These are phyloP conservation scores for Fraxinus paxiana DNA, from an alignment of 305 asterid genomes.

Conservation along the genomic window DNA sequence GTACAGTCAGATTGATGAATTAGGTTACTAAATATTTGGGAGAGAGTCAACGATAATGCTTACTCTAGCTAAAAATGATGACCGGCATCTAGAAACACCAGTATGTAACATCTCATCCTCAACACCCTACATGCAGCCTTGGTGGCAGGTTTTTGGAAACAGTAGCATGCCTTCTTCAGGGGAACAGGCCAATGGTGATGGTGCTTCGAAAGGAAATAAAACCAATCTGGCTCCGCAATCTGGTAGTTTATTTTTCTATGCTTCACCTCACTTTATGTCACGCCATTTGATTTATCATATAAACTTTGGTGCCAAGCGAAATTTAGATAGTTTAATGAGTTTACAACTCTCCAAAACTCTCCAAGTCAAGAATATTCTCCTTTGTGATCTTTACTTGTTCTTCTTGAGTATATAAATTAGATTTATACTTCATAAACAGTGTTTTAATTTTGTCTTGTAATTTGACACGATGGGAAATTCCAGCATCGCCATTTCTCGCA, in stretches of 20 bases:
- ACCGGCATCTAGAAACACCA: conserved; percentile 43
- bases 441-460: background rate
- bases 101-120: conserved; percentile 34
- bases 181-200: conserved; percentile 36
- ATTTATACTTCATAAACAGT: background rate
- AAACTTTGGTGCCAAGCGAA: background rate
- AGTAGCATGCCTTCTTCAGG: conserved; percentile 43
- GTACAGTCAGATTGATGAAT: conserved; percentile 28
- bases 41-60: conserved; percentile 49
- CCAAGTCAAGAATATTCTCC: background rate
- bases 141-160: conserved; percentile 66
- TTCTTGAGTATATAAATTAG: background rate
- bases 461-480: background rate
- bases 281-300: background rate
- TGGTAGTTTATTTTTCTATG: conserved; percentile 37
- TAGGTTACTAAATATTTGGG: conserved; percentile 27
- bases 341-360: background rate
- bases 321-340: background rate
- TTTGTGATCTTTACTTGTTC: background rate
- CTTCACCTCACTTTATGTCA: background rate
- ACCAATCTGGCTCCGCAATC: conserved; percentile 27
- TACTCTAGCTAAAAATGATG: conserved; percentile 48
- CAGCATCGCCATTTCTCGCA: background rate
- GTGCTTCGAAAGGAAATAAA: conserved; percentile 32
- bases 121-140: conserved; percentile 47